Conservation (phyloP, 2,329 filamentous ascomycete species). For the Juglanconis sp. region DNA sequence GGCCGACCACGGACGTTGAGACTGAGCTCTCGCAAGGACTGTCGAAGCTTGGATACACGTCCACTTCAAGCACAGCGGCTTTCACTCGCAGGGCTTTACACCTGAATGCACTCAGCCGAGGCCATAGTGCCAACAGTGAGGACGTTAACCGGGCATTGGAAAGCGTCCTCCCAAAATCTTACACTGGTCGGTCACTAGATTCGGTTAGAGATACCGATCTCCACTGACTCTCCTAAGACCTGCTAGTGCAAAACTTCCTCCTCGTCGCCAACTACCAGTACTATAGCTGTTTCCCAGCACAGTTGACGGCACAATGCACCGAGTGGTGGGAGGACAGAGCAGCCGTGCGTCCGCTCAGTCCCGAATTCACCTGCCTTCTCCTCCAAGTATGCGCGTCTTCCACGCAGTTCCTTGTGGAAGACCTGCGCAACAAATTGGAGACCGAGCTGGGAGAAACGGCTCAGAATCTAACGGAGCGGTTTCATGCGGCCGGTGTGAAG, state of each 20-base stretch:
- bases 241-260: conserved; percentile 44
- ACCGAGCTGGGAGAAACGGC: conserved; percentile 39
- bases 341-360: conserved; percentile 31
- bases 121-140: conserved; percentile 18
- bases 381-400: conserved; percentile 44
- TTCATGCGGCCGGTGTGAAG: conserved; percentile 39
- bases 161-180: conserved; percentile 32
- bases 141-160: conserved; percentile 30
- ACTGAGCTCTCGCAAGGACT: not conserved
- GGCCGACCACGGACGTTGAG: not conserved
- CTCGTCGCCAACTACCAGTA: conserved; percentile 43
- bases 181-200: conserved; percentile 27
- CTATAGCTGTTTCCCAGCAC: conserved; percentile 42
- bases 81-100: not conserved
- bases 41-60: conserved; percentile 1
- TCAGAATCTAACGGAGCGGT: conserved; percentile 36
- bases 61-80: not conserved
- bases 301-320: conserved; percentile 41
- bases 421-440: conserved; percentile 38
- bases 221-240: conserved; percentile 29
- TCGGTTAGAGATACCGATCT: not conserved
- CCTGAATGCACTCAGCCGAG: not conserved
- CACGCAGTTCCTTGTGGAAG: conserved; percentile 37
- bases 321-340: conserved; percentile 41
- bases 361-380: conserved; percentile 45